A percentile compares a stretch with the other conserved stretches of the same genome.
phyloP scores from a whole-genome alignment of 257 asterid genomes.

The Lycium ferocissimum region DNA sequence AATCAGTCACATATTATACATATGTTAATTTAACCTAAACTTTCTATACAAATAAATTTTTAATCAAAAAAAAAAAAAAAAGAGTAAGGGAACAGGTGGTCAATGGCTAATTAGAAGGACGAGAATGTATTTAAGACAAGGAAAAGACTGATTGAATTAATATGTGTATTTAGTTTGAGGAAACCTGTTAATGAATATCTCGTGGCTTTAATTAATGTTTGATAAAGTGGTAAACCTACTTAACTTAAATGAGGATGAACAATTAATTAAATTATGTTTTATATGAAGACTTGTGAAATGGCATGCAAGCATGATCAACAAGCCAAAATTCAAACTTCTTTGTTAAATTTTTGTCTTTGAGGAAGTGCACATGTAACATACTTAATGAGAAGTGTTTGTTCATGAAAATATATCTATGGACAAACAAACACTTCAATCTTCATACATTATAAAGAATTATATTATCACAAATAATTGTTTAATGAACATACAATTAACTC shows the following conservation, averaged over 20 bases:
- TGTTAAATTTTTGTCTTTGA: background rate
- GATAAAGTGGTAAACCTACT: background rate
- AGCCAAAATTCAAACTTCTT: background rate
- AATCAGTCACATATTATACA: no score
- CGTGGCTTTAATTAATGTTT: background rate
- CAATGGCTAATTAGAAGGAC: background rate
- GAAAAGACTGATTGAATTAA: background rate
- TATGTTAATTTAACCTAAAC: no score
- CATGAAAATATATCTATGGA: no score
- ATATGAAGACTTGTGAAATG: background rate
- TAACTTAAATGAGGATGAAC: background rate
- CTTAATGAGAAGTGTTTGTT: no score
- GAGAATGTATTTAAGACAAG: background rate
- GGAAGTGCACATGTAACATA: background rate
- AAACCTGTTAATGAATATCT: background rate
- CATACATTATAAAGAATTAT: no score
- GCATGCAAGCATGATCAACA: background rate
- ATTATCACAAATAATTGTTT: no score
- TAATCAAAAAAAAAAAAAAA: no score
- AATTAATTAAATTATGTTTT: background rate
- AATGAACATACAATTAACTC: no score
- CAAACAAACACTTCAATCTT: no score
- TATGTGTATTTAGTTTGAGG: background rate
- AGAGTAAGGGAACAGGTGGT: background rate
- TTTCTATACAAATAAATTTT: no score